Percentiles rank a stretch among this genome's conserved stretches.
phyloP scores from a whole-genome alignment of 192 early-diverging fungal species.

The Funneliformis mosseae region DNA sequence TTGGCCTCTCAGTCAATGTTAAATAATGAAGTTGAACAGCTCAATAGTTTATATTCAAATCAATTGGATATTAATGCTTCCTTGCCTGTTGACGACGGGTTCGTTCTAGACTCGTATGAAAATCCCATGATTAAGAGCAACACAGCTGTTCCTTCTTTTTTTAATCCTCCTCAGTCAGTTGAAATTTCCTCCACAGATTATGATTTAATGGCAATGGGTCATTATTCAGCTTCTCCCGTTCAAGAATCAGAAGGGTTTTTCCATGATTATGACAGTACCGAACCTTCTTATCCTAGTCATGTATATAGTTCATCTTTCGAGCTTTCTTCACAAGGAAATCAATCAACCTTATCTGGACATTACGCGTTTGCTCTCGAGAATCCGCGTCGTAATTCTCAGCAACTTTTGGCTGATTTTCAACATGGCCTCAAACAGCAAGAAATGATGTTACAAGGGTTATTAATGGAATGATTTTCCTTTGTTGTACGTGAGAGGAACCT shows the following conservation, averaged over 20 bases:
- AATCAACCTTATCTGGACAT: conserved; percentile 12
- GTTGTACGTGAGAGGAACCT: not conserved
- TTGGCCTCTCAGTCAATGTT: conserved; percentile 8
- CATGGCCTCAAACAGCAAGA: conserved; percentile 25
- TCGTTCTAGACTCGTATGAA: conserved; percentile 33
- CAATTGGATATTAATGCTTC: conserved; percentile 28
- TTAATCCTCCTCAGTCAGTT: not conserved
- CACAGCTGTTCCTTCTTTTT: not conserved
- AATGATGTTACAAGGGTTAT: conserved; percentile 25
- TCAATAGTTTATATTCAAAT: conserved; percentile 22
- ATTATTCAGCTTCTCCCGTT: conserved; percentile 12
- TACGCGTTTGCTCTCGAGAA: conserved; percentile 21
- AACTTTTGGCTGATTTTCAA: conserved; percentile 31
- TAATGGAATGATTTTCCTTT: conserved; percentile 1
- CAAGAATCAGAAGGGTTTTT: conserved; percentile 3
- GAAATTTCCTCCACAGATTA: conserved; percentile 31
- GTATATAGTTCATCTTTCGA: conserved; percentile 17
- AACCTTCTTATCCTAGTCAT: not conserved
- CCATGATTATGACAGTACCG: conserved; percentile 10
- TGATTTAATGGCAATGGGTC: conserved; percentile 33
- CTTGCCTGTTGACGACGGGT: conserved; percentile 31
- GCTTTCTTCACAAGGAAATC: not conserved
- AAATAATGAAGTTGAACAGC: conserved; percentile 22
- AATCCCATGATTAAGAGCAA: not conserved
- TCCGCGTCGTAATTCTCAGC: conserved; percentile 28